These are phyloP conservation scores for Podosphaera xanthii DNA, from an alignment of 2,329 filamentous ascomycete species.

Conservation along the genomic window DNA sequence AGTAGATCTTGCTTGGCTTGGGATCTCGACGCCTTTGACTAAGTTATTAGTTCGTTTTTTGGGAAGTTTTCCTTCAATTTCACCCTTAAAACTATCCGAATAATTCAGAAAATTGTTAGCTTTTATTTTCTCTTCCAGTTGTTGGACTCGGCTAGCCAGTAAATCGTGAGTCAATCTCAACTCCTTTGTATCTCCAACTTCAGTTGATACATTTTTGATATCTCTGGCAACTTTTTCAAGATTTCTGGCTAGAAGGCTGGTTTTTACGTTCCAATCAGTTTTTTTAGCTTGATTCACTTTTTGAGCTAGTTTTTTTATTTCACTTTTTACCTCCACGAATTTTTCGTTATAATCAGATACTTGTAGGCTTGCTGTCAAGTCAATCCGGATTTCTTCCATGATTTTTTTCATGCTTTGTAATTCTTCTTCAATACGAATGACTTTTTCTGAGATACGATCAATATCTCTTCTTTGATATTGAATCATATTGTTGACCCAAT, in stretches of 20 bases:
- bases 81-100: too few relatives aligned
- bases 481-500: conserved; percentile 12
- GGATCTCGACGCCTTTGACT: too few relatives aligned
- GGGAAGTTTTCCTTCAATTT: too few relatives aligned
- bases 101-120: too few relatives aligned
- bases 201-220: background rate
- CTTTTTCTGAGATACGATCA: conserved; percentile 10
- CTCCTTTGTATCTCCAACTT: background rate
- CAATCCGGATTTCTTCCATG: conserved; percentile 12
- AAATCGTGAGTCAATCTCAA: background rate
- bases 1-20: too few relatives aligned
- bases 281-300: background rate
- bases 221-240: background rate
- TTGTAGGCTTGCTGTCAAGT: conserved; percentile 6
- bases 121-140: background rate
- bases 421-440: conserved; percentile 12
- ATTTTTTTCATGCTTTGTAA: conserved; percentile 14
- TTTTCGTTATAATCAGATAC: background rate
- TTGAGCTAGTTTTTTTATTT: background rate
- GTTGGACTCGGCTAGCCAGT: background rate
- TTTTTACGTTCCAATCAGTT: background rate
- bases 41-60: too few relatives aligned
- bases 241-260: background rate
- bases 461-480: conserved; percentile 13
- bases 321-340: background rate